phyloP scores from a whole-genome alignment of 2,329 filamentous ascomycete species.

The Colletotrichum incanum region DNA sequence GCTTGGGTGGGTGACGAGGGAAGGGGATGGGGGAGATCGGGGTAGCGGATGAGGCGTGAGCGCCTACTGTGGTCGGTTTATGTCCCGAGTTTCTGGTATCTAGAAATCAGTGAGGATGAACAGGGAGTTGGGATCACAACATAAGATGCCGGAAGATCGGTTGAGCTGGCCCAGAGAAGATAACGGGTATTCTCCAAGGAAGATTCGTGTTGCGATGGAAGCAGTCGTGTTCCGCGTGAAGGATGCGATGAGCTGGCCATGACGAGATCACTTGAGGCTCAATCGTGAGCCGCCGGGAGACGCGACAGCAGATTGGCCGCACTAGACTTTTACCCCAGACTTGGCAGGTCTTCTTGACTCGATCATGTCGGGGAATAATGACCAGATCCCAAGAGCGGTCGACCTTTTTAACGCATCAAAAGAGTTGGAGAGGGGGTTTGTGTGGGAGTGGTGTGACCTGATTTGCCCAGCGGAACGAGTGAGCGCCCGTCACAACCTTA shows the following conservation, averaged over 20 bases:
- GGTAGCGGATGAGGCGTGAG: constrained; percentile 38
- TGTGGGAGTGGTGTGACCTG: constrained; percentile 15
- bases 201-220: neutral
- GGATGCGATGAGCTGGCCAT: neutral
- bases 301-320: neutral
- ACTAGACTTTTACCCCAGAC: constrained; percentile 21
- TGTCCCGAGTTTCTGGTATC: neutral
- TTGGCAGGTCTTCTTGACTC: constrained; percentile 26
- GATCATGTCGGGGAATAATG: neutral
- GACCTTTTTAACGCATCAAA: neutral
- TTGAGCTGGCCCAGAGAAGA: neutral
- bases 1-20: constrained; percentile 21
- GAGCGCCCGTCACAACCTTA: constrained; percentile 25
- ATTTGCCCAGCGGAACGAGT: neutral
- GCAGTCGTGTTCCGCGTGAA: neutral
- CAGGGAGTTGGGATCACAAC: constrained; percentile 10
- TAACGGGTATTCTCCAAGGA: neutral
- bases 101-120: constrained; percentile 19
- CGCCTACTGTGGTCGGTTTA: neutral
- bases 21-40: constrained; percentile 36
- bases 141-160: constrained; percentile 10
- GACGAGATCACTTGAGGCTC: constrained; percentile 28
- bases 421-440: neutral
- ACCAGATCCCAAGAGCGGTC: constrained; percentile 8
- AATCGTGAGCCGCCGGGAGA: constrained; percentile 1